Base-by-base conservation (phyloP, 208 protist species). In the Acanthamoeba castellanii region DNA sequence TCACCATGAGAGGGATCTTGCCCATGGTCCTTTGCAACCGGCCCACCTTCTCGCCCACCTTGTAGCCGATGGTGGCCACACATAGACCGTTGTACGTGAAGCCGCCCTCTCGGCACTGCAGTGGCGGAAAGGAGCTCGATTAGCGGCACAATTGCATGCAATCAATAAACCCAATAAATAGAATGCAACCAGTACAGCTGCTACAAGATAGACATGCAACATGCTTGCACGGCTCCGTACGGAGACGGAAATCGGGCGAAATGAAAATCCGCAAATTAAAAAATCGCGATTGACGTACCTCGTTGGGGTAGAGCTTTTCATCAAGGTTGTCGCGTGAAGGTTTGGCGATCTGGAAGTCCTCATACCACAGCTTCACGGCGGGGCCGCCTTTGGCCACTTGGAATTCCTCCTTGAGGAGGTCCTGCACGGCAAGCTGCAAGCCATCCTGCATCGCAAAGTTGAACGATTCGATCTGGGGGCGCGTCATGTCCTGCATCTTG, bases 1-100 rank as follows among this genome's bases (percentile, higher is more conserved):
- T 92, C 13, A 99, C 96, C 98, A 99, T 99, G 89, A 98, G 94
- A 6, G 98, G 98, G 25, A 98, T 47, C 20, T 95, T 81, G 32
- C 97, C 97, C 16, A 98, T 5, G 37, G 55, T 92, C 9, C 85
- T 11, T 37, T 92, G 45, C 16, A 96, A 30, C 13, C 45, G 30
- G 13, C 34, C 2, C 13, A 47, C 50, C 50, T 76, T 95, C 30
- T 90, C 95, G 57, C 94, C 72, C 0, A 95, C 52, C 14, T 50
- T 37, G 14, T 70, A 61, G 25, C 52, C 78, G 27, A 98, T 18
- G 6, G 34, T 94, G 9, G 91, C 96, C 4, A 66, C 27, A 13
- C 97, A 47, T 25, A 57, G 55, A 6, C 70, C 97, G 22, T 70
- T 59, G 92, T 98, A 98, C 20, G 96, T 93, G 22, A 91, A 61